Conservation (phyloP, 2,329 filamentous ascomycete genomes). For the Neopestalotiopsis clavispora region DNA sequence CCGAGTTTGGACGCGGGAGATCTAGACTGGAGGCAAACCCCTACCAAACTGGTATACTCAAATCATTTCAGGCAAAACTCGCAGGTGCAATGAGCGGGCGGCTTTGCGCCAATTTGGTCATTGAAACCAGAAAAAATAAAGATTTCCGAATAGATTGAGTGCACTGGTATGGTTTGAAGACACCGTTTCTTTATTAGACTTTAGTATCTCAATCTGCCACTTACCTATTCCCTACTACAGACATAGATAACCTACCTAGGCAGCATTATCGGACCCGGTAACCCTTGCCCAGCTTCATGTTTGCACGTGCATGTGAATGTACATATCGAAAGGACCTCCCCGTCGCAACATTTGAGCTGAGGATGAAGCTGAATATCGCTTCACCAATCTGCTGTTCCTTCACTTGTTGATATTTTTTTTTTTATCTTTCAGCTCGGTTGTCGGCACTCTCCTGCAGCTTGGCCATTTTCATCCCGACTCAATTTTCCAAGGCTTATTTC, state of each 20-base stretch:
- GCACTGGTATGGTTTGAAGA: not conserved
- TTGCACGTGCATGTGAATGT: conserved; percentile 11
- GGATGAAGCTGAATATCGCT: conserved; percentile 5
- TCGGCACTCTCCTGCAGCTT: conserved; percentile 10
- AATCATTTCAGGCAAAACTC: not conserved
- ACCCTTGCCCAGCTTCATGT: not conserved
- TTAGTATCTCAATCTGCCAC: not conserved
- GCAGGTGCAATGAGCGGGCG: not conserved
- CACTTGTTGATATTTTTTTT: not conserved
- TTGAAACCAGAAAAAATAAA: not conserved
- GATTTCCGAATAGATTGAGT: not conserved
- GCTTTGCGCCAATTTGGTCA: not conserved
- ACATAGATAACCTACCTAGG: not conserved
- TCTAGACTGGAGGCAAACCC: not conserved
- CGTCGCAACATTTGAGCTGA: not conserved
- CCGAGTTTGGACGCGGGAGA: not conserved
- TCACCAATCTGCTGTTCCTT: not conserved
- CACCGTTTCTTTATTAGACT: conserved; percentile 2
- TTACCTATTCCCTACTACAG: not conserved
- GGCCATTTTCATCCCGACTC: conserved; percentile 4
- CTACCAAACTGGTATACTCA: not conserved
- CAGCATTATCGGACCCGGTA: not conserved
- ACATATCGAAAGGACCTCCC: conserved; percentile 2
- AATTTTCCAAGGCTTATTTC: conserved; percentile 2
- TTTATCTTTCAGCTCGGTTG: conserved; percentile 15